Evolutionary conservation across 2,329 filamentous ascomycete genomes (phyloP).

Genomic region (Paecilomyces variotii): DNA sequence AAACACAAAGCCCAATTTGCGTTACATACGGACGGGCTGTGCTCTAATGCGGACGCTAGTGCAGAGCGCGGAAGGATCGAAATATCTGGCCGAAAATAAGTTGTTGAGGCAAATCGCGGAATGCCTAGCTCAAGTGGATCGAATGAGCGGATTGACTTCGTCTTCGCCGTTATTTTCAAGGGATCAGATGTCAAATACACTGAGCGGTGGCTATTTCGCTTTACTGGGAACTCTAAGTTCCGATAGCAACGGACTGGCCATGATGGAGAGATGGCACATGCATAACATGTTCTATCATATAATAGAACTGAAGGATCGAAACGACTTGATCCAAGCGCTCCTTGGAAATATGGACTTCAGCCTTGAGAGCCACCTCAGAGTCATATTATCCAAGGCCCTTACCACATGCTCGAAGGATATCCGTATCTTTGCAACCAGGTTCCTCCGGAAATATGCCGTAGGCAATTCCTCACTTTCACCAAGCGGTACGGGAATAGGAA

Average conservation of each 20-base stretch:
- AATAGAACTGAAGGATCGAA: conserved; percentile 79
- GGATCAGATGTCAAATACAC: conserved; percentile 73
- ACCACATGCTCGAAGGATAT: conserved; percentile 87
- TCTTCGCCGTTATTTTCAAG: conserved; percentile 82
- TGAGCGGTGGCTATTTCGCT: conserved; percentile 88
- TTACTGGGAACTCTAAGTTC: conserved; percentile 83
- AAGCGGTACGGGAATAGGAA: conserved; percentile 39
- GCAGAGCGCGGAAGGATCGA: conserved; percentile 74
- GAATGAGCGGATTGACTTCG: conserved; percentile 60
- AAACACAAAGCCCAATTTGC: conserved; percentile 87
- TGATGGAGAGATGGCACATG: conserved; percentile 94
- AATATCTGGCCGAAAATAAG: conserved; percentile 85
- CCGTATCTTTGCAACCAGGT: conserved; percentile 79
- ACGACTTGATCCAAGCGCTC: conserved; percentile 82
- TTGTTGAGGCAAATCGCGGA: conserved; percentile 88
- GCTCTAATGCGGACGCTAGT: conserved; percentile 78
- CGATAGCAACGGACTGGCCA: conserved; percentile 72
- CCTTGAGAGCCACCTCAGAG: conserved; percentile 77
- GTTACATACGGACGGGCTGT: conserved; percentile 85
- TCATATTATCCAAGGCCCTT: conserved; percentile 87
- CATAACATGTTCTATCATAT: conserved; percentile 99
- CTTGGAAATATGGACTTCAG: conserved; percentile 90
- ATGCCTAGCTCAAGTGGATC: conserved; percentile 89
- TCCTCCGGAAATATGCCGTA: conserved; percentile 78
- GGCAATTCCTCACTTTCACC: conserved; percentile 39